Evolutionary conservation across 2,329 filamentous ascomycete species (phyloP).

Genomic region (Alternaria postmessia): DNA sequence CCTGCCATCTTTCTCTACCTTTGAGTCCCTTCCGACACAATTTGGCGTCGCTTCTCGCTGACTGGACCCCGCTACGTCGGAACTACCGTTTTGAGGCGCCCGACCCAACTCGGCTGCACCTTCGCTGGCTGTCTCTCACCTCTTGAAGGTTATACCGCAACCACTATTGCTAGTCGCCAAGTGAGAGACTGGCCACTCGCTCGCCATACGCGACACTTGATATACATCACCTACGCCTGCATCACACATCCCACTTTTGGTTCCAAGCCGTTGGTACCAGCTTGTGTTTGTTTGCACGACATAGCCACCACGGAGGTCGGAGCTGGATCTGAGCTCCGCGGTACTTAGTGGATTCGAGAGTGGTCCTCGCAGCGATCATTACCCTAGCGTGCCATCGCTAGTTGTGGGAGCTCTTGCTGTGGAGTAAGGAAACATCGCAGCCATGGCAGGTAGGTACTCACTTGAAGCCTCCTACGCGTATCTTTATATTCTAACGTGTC

Average conservation of each 20-base stretch:
- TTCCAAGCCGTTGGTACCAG: conserved; percentile 8
- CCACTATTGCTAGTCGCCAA: conserved; percentile 14
- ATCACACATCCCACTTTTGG: background rate
- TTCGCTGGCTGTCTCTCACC: conserved; percentile 26
- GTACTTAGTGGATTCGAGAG: background rate
- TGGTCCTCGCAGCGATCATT: background rate
- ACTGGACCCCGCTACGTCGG: conserved; percentile 34
- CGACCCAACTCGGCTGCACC: conserved; percentile 17
- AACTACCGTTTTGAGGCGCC: conserved; percentile 35
- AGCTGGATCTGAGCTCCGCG: conserved; percentile 17
- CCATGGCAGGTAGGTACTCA: conserved; percentile 42
- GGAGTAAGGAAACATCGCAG: conserved; percentile 19
- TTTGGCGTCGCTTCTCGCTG: conserved; percentile 13
- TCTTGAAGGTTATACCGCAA: conserved; percentile 24
- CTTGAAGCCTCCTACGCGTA: conserved; percentile 6
- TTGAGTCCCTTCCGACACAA: background rate
- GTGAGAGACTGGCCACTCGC: conserved; percentile 16
- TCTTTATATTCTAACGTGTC: conserved; percentile 19
- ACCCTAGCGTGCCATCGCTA: conserved; percentile 6
- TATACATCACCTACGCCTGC: conserved; percentile 10
- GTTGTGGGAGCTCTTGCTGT: background rate
- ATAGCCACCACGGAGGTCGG: conserved; percentile 6
- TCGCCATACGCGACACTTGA: conserved; percentile 18
- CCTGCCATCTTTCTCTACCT: background rate
- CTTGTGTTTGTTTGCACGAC: conserved; percentile 7